Evolutionary conservation across 2,329 filamentous ascomycete species (phyloP), one percentile per base, ranked within the genome.

Genomic region (Pseudodiploospora longispora): DNA sequence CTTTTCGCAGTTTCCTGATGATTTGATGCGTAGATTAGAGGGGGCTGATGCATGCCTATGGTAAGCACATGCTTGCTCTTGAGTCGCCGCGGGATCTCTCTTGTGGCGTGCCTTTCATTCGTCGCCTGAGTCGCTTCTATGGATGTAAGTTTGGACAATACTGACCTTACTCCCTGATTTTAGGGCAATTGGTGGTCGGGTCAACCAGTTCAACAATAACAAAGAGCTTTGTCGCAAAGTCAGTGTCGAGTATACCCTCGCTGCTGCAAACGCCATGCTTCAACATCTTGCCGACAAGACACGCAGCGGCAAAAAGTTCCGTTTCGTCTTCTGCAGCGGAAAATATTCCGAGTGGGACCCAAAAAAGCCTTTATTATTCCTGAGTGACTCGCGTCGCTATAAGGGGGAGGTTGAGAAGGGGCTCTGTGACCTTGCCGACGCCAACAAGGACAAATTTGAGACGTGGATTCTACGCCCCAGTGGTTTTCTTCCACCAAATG

Each of bases 1-100:
- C 55, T 82, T 81, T 58, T 63, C 67, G 6, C 53, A 60, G 1
- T 80, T 75, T 51, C 67, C 76, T 1, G 58, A 59, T 6, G 60
- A 59, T 4, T 41, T 65, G 29, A 44, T 66, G 44, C 47, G 48
- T 36, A 52, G 53, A 27, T 65, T 65, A 1, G 59, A 69, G 9
- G 80, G 76, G 10, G 78, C 78, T 0, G 70, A 78, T 37, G 80
- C 74, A 1, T 82, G 78, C 53, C 70, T 86, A 28, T 86, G 82
- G 82, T 82, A 74, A 34, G 69, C 70, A 10, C 19, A 19, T 19
- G 19, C 32, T 34, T 34, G 32, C 32, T 34, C 12, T 12, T 2
- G 8, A 9, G 32, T 2, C 8, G 32, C 32, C 19, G 19, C 19
- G 19, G 19, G 19, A 19, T 19, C 19, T 19, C 19, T 19, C 19